Conservation (phyloP, 768 basidiomycete genomes). For the Boletus sp. region DNA sequence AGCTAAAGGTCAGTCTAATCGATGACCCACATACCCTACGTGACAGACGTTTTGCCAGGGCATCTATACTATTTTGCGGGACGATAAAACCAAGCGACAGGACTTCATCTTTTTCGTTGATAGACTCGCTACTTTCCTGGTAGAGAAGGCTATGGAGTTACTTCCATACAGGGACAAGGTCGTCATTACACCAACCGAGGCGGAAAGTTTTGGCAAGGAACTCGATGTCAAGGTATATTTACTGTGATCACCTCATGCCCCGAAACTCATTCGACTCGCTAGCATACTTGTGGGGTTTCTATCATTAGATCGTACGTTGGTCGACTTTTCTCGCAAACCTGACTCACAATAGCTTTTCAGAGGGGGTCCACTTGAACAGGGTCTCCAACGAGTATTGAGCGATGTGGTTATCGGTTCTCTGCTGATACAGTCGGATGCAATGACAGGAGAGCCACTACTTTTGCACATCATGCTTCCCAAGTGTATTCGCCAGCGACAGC, state of each 20-base stretch:
- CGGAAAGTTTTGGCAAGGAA: slow-evolving; percentile 56
- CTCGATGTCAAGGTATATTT: slow-evolving; percentile 55
- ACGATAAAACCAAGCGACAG: slow-evolving; percentile 64
- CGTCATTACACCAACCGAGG: slow-evolving; percentile 67
- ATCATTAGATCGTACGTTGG: slow-evolving; percentile 79
- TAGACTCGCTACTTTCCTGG: slow-evolving; percentile 77
- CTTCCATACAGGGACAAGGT: slow-evolving; percentile 67
- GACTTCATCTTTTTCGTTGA: slow-evolving; percentile 95
- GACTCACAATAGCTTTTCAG: slow-evolving; percentile 36
- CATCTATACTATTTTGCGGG: slow-evolving; percentile 84
- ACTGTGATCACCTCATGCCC: background rate
- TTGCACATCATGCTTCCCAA: slow-evolving; percentile 79
- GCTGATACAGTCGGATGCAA: slow-evolving; percentile 84
- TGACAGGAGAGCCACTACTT: slow-evolving; percentile 84
- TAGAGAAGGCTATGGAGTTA: slow-evolving; percentile 80
- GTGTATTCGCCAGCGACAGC: slow-evolving; percentile 62
- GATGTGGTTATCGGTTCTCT: slow-evolving; percentile 87
- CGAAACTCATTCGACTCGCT: background rate
- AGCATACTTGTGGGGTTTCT: slow-evolving; percentile 85
- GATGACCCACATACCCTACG: background rate
- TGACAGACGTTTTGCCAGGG: slow-evolving; percentile 50
- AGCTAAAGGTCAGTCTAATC: slow-evolving; percentile 59
- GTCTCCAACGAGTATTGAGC: slow-evolving; percentile 83
- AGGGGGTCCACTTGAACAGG: slow-evolving; percentile 88
- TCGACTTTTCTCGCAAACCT: background rate